Evolutionary conservation across 2,329 filamentous ascomycete species (phyloP).

Genomic region (Ascochyta clinopodiicola): DNA sequence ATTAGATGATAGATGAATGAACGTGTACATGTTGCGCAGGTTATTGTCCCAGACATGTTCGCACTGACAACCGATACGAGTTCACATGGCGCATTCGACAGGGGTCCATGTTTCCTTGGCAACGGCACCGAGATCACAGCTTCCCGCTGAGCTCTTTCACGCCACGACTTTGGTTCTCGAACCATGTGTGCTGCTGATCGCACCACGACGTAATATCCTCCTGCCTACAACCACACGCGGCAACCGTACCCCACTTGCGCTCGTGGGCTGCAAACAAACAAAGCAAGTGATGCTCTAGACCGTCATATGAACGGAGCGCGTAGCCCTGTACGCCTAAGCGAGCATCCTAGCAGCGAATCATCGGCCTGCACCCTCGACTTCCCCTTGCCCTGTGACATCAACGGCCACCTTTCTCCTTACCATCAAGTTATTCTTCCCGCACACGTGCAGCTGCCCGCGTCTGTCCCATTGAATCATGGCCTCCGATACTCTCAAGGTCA

Average conservation of each 20-base stretch:
- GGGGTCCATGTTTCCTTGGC: constrained; percentile 14
- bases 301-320: constrained; percentile 37
- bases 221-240: constrained; percentile 9
- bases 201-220: constrained; percentile 5
- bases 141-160: background rate
- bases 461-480: constrained; percentile 37
- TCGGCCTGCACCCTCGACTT: constrained; percentile 24
- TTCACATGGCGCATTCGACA: constrained; percentile 1
- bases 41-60: background rate
- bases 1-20: constrained; percentile 11
- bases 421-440: constrained; percentile 43
- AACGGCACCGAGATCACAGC: constrained; percentile 7
- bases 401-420: constrained; percentile 41
- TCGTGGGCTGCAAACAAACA: constrained; percentile 11
- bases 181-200: constrained; percentile 2
- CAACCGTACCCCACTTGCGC: constrained; percentile 6
- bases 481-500: constrained; percentile 39
- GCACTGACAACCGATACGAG: background rate
- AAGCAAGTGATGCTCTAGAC: constrained; percentile 30
- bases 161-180: background rate
- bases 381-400: constrained; percentile 47
- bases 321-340: constrained; percentile 40
- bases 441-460: constrained; percentile 36
- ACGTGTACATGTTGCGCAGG: background rate
- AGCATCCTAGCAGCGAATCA: constrained; percentile 40